Conservation (phyloP, 768 basidiomycete genomes). For the Gloeostereum incarnatum region DNA sequence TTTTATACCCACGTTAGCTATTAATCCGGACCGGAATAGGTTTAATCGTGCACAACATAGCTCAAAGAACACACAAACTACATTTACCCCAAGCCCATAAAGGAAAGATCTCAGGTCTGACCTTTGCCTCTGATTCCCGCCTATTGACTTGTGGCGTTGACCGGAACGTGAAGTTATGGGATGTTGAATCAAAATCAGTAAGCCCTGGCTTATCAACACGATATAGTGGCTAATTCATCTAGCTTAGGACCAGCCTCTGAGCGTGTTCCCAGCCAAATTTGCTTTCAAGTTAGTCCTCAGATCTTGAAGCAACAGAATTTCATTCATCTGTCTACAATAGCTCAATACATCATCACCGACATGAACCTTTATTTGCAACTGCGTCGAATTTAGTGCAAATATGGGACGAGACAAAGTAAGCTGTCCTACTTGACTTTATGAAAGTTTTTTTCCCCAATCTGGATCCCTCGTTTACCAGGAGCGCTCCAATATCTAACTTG, state of each 20-base stretch:
- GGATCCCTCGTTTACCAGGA: slow-evolving; percentile 32
- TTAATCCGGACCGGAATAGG: slow-evolving; percentile 30
- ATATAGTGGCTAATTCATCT: slow-evolving; percentile 1
- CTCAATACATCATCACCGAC: slow-evolving; percentile 89
- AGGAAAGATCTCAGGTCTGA: slow-evolving; percentile 77
- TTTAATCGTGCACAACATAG: slow-evolving; percentile 78
- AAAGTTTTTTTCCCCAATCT: slow-evolving; percentile 1
- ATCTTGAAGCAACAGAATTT: slow-evolving; percentile 1
- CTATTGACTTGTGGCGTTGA: slow-evolving; percentile 80
- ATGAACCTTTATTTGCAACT: slow-evolving; percentile 86
- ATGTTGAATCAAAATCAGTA: slow-evolving; percentile 29
- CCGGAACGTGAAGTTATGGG: slow-evolving; percentile 78
- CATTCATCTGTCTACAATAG: slow-evolving; percentile 32
- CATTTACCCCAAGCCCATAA: slow-evolving; percentile 69
- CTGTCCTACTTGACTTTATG: too few relatives aligned
- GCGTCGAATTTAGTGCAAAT: slow-evolving; percentile 91
- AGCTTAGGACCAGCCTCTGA: slow-evolving; percentile 44
- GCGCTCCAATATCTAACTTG: slow-evolving; percentile 76
- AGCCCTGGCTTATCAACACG: slow-evolving; percentile 7
- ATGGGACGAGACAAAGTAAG: slow-evolving; percentile 97
- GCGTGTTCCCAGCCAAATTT: slow-evolving; percentile 75
- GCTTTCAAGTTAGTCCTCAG: slow-evolving; percentile 70
- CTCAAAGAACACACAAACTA: slow-evolving; percentile 41
- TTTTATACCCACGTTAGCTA: neutral
- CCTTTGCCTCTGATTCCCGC: slow-evolving; percentile 55